Evolutionary conservation across 768 basidiomycete genomes (phyloP).

Genomic region (Panaeolus papilionaceus): DNA sequence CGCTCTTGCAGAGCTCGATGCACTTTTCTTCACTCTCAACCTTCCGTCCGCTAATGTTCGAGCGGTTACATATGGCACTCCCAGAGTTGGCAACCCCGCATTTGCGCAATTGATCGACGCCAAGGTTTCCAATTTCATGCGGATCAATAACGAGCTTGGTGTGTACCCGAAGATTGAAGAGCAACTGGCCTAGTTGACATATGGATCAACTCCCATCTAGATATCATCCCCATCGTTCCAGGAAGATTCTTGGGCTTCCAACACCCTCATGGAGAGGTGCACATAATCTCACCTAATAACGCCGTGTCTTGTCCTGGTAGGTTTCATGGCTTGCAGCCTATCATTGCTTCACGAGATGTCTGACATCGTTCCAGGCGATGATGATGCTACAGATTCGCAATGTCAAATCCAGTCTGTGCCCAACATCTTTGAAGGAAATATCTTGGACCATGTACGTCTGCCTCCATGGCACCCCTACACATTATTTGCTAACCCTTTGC

Average conservation of each 20-base stretch:
- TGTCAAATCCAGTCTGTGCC: slow-evolving; percentile 64
- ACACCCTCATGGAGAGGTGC: slow-evolving; percentile 61
- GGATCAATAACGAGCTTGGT: slow-evolving; percentile 48
- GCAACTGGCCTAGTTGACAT: background rate
- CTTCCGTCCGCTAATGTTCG: slow-evolving; percentile 50
- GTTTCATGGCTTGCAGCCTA: slow-evolving; percentile 5
- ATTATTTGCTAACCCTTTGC: background rate
- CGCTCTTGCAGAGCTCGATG: slow-evolving; percentile 57
- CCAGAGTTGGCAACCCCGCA: slow-evolving; percentile 57
- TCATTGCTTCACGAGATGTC: background rate
- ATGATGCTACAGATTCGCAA: slow-evolving; percentile 57
- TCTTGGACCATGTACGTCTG: slow-evolving; percentile 54
- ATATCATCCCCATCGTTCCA: slow-evolving; percentile 64
- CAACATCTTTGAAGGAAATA: slow-evolving; percentile 53
- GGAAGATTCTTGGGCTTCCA: slow-evolving; percentile 54
- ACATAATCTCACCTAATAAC: slow-evolving; percentile 48
- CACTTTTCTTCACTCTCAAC: slow-evolving; percentile 53
- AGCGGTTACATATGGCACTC: slow-evolving; percentile 54
- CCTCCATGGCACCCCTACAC: background rate
- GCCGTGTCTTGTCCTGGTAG: slow-evolving; percentile 45
- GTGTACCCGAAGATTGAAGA: background rate
- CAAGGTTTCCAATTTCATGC: slow-evolving; percentile 45
- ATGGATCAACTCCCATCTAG: slow-evolving; percentile 25
- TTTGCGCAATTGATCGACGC: slow-evolving; percentile 58
- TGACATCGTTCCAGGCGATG: slow-evolving; percentile 44